Evolutionary conservation across 805 yeast species (phyloP), one percentile per base, ranked within the genome.

Genomic region (Peterozyma xylosa): DNA sequence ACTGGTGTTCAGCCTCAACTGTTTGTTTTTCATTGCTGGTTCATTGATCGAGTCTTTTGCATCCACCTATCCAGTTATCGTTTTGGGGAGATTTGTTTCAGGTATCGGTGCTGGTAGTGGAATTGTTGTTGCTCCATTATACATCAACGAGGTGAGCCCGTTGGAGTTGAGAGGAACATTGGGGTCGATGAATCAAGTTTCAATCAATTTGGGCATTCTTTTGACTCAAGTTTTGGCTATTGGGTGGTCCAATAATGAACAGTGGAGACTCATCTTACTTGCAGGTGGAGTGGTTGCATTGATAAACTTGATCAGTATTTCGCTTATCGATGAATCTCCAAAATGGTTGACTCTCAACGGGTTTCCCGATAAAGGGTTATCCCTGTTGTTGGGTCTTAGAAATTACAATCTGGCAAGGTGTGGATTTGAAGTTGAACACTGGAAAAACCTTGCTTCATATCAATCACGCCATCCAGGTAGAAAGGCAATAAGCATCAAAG

Each of bases 61-160:
- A 5, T 63, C 69, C 39, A 53, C 66, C 10, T 74, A 73, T 48
- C 4, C 41, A 3, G 48, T 56, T 1, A 60, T 91, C 48, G 54
- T 78, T 11, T 4, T 75, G 11, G 97, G 97, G 0, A 71, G 99
- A 46, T 71, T 88, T 44, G 53, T 86, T 4, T 76, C 86, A 15
- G 99, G 99, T 0, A 40, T 88, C 2, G 95, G 86, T 1, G 95
- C 96, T 7, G 99, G 99, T 3, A 70, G 81, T 11, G 82, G 91
- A 1, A 74, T 93, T 46, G 98, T 93, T 3, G 79, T 86, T 14
- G 83, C 89, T 0, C 95, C 98, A 0, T 61, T 93, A 48, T 81
- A 78, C 51, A 78, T 93, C 53, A 83, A 80, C 57, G 96, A 89
- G 62, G 73, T 89, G 10, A 69, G 93, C 7, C 96, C 97, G 0